Conservation (phyloP, 176 grass and related monocot genomes). For the Carex cristatella region DNA sequence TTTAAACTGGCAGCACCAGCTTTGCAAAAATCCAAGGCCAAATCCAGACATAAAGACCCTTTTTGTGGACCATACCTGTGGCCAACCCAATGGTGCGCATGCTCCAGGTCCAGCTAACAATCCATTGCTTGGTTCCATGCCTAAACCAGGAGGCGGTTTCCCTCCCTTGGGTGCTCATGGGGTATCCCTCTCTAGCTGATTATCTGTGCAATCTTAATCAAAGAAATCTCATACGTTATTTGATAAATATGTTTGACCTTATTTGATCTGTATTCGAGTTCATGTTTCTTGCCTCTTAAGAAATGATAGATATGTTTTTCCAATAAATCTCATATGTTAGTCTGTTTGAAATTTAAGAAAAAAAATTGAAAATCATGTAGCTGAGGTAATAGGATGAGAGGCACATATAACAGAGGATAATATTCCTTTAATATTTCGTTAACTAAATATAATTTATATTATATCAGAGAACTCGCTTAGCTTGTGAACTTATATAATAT, state of each 20-base stretch:
- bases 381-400: neutral
- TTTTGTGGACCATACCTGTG: constrained; percentile 96
- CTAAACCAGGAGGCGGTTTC: constrained; percentile 79
- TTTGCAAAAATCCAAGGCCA: constrained; percentile 97
- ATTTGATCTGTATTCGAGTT: neutral
- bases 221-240: no score
- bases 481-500: constrained; percentile 3
- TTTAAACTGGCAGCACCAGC: constrained; percentile 99
- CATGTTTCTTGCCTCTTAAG: neutral
- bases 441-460: neutral
- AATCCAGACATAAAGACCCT: constrained; percentile 99
- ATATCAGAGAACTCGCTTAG: neutral
- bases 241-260: neutral
- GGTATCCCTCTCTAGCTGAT: constrained; percentile 43
- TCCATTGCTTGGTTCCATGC: constrained; percentile 73
- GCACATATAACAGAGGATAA: neutral
- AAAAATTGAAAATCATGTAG: neutral
- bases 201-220: neutral
- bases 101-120: constrained; percentile 89
- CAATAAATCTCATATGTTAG: neutral
- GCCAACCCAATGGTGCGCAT: constrained; percentile 92
- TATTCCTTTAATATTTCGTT: neutral
- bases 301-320: neutral
- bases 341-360: constrained; percentile 16
- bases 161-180: constrained; percentile 86